Percentiles rank a stretch among this genome's conserved stretches.
Conservation (phyloP, 805 yeast species). For the Candida easanensis region DNA sequence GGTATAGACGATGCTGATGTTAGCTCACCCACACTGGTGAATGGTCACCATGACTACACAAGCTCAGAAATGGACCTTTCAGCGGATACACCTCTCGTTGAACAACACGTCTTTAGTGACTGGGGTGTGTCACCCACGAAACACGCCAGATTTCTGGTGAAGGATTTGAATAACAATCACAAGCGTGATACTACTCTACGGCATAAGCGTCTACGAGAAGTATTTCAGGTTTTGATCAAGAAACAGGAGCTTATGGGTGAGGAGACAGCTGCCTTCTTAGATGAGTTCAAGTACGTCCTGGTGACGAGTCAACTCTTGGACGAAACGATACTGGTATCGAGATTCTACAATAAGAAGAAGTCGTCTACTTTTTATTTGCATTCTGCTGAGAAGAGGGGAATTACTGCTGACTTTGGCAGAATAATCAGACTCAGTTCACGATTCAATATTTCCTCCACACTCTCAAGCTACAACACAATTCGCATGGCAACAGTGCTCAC, state of each 20-base stretch:
- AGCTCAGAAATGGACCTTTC: slow-evolving; percentile 11
- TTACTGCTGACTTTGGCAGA: slow-evolving; percentile 6
- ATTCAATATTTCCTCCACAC: slow-evolving; percentile 2
- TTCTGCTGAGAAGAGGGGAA: neutral
- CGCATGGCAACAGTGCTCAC: slow-evolving; percentile 1
- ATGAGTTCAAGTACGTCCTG: slow-evolving; percentile 48
- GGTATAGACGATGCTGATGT: slow-evolving; percentile 24
- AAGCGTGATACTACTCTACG: slow-evolving; percentile 1
- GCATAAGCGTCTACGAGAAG: slow-evolving; percentile 2
- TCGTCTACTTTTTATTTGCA: slow-evolving; percentile 7
- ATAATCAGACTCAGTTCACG: neutral
- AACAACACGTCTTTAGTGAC: slow-evolving; percentile 10
- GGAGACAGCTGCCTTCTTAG: slow-evolving; percentile 34
- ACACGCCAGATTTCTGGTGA: neutral
- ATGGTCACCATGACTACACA: slow-evolving; percentile 10
- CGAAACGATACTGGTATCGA: slow-evolving; percentile 32
- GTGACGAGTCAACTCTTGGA: slow-evolving; percentile 48
- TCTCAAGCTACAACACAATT: slow-evolving; percentile 1
- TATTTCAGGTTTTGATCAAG: slow-evolving; percentile 3
- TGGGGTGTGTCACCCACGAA: slow-evolving; percentile 21
- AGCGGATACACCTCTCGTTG: slow-evolving; percentile 5
- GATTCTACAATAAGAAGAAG: slow-evolving; percentile 21
- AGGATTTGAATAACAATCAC: neutral
- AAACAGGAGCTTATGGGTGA: slow-evolving; percentile 9
- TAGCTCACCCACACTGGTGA: slow-evolving; percentile 29